Evolutionary conservation across 208 protist species (phyloP).

Genomic region (Crithidia brevicula): DNA sequence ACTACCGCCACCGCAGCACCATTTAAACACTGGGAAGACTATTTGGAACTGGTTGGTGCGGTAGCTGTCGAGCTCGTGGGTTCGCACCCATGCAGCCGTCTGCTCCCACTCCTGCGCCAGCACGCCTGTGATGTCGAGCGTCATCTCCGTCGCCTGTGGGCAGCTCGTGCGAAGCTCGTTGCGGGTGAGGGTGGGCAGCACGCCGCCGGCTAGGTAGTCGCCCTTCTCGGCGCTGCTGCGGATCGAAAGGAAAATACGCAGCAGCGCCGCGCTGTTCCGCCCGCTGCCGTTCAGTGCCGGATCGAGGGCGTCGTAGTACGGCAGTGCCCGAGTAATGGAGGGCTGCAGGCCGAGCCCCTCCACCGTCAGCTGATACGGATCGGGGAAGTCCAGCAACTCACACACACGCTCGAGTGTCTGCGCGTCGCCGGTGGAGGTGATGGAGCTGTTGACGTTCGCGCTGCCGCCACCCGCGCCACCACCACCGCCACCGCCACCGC

Average conservation of each 20-base stretch:
- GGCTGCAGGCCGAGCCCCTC: conserved; percentile 95
- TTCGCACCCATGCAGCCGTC: conserved; percentile 93
- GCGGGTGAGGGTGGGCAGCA: conserved; percentile 78
- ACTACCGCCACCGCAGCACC: conserved; percentile 16
- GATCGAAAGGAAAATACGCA: conserved; percentile 97
- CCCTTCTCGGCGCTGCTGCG: conserved; percentile 91
- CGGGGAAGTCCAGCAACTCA: conserved; percentile 67
- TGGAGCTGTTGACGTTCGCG: conserved; percentile 14
- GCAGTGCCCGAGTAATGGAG: conserved; percentile 26
- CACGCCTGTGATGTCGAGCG: conserved; percentile 80
- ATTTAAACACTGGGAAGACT: conserved; percentile 46
- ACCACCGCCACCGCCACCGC: conserved; percentile 7
- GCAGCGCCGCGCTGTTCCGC: conserved; percentile 76
- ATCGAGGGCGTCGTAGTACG: conserved; percentile 97
- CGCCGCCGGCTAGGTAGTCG: conserved; percentile 95
- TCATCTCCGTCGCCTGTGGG: conserved; percentile 90
- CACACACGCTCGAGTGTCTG: conserved; percentile 64
- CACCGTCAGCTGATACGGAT: conserved; percentile 84
- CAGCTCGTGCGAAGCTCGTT: conserved; percentile 77
- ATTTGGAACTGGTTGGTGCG: conserved; percentile 95
- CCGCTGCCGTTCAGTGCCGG: conserved; percentile 95
- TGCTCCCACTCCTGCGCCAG: conserved; percentile 93
- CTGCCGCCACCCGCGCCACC: conserved; percentile 1
- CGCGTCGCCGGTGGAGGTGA: conserved; percentile 12
- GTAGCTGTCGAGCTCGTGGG: conserved; percentile 87